phyloP scores from a whole-genome alignment of 2,329 filamentous ascomycete genomes.

The Colletotrichum siamense region DNA sequence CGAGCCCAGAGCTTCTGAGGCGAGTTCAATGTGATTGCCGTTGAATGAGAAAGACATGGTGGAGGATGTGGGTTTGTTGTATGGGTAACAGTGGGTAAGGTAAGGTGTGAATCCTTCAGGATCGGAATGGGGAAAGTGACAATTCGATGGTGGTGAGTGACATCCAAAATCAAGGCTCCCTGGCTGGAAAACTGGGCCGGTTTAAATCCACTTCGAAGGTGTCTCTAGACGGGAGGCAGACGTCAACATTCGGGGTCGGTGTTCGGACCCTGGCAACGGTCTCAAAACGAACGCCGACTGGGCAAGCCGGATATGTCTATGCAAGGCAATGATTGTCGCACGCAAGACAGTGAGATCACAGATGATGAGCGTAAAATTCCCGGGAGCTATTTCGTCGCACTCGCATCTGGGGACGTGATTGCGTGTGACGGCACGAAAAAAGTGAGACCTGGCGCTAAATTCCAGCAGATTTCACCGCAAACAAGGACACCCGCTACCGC shows the following conservation, averaged over 20 bases:
- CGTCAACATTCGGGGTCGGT: background rate
- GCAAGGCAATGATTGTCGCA: background rate
- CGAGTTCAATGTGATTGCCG: background rate
- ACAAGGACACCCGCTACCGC: background rate
- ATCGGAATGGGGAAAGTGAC: background rate
- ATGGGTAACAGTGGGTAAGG: background rate
- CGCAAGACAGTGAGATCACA: background rate
- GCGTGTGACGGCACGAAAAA: background rate
- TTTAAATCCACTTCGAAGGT: background rate
- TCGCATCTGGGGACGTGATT: background rate
- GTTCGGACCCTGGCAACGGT: background rate
- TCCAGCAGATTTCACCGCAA: background rate
- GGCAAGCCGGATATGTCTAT: background rate
- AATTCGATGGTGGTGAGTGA: background rate
- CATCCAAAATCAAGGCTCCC: background rate
- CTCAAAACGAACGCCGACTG: background rate
- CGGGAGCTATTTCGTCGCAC: background rate
- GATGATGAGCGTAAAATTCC: background rate
- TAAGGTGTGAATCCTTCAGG: background rate
- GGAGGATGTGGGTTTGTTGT: background rate
- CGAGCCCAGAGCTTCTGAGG: background rate
- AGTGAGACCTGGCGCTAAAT: background rate
- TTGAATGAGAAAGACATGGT: background rate
- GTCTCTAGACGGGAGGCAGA: background rate
- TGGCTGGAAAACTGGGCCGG: background rate